phyloP scores from a whole-genome alignment of 1,284 basidiomycete species.

The Volvariella volvacea region DNA sequence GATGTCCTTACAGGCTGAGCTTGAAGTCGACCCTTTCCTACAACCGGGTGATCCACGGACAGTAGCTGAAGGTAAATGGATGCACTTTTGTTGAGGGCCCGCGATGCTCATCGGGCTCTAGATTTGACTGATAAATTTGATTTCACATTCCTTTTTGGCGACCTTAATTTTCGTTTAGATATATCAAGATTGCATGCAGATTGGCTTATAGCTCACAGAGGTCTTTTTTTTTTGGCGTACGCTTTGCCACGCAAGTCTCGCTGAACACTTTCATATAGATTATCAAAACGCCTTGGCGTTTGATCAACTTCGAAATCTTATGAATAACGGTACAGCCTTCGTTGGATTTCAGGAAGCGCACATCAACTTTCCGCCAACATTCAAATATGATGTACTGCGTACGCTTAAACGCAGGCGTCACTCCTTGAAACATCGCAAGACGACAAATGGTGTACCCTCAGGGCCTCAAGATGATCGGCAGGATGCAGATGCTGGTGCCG shows the following conservation, averaged over 20 bases:
- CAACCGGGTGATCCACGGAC: constrained; percentile 53
- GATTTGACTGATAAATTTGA: constrained; percentile 83
- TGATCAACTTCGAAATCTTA: constrained; percentile 72
- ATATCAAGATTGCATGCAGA: constrained; percentile 71
- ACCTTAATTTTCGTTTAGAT: constrained; percentile 74
- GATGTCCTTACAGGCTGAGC: constrained; percentile 39
- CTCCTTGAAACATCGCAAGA: constrained; percentile 25
- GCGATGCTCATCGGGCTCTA: constrained; percentile 15
- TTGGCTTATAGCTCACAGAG: constrained; percentile 56
- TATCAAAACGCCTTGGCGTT: constrained; percentile 71
- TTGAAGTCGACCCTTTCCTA: constrained; percentile 64
- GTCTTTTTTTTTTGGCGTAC: constrained; percentile 19
- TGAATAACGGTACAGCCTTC: constrained; percentile 55
- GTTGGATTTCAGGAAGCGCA: constrained; percentile 65
- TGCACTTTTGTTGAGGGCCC: neutral
- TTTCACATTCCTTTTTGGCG: constrained; percentile 75
- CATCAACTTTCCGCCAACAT: constrained; percentile 76
- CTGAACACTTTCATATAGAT: too few relatives aligned
- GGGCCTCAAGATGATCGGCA: constrained; percentile 19
- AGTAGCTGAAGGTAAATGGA: constrained; percentile 52
- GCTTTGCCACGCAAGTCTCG: too few relatives aligned
- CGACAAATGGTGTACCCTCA: constrained; percentile 30
- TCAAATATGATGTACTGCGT: constrained; percentile 75
- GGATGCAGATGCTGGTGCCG: constrained; percentile 28
- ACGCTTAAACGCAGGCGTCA: constrained; percentile 38